Evolutionary conservation across 179 eudicot genomes (phyloP), one percentile per base, ranked within the genome.

Genomic region (Kewa caespitosa): DNA sequence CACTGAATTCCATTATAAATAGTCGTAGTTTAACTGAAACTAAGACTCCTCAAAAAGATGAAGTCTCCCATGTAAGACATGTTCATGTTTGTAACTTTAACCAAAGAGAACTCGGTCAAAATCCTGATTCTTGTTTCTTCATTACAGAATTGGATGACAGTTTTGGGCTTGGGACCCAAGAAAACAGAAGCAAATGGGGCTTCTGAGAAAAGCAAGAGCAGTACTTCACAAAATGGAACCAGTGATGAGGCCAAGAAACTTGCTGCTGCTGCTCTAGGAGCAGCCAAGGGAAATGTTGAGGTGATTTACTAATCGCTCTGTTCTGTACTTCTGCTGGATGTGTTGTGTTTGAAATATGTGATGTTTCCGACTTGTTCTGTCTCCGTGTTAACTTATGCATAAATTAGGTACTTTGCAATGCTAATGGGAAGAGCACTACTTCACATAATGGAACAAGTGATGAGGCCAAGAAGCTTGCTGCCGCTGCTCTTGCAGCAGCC

Each of bases 251-350:
- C 93, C 32, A 92, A 83, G 84, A 92, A 73, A 79, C 81, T 93
- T 72, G 99, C 99, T 68, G 91, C 93, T 72, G 91, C 93, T 73
- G 99, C 99, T 77, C 89, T 95, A 46, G 85, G 89, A 38, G 97
- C 97, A 25, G 95, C 90, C 32, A 84, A 69, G 77, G 97, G 97
- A 34, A 95, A 92, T 83, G 81, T 90, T 67, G 98, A 90, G 93
- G 98, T 91, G 77, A 74, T 72, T 59, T n/a, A n/a, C n/a, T n/a
- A n/a, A n/a, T n/a, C n/a, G n/a, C n/a, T n/a, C n/a, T n/a, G n/a
- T n/a, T n/a, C n/a, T n/a, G n/a, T n/a, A n/a, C n/a, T n/a, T n/a
- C n/a, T n/a, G n/a, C n/a, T n/a, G n/a, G n/a, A n/a, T n/a, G n/a
- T n/a, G n/a, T n/a, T n/a, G n/a, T n/a, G n/a, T n/a, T n/a, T n/a